Base-by-base conservation (phyloP, 345 rosid species). In the Noccaea bulbosa region DNA sequence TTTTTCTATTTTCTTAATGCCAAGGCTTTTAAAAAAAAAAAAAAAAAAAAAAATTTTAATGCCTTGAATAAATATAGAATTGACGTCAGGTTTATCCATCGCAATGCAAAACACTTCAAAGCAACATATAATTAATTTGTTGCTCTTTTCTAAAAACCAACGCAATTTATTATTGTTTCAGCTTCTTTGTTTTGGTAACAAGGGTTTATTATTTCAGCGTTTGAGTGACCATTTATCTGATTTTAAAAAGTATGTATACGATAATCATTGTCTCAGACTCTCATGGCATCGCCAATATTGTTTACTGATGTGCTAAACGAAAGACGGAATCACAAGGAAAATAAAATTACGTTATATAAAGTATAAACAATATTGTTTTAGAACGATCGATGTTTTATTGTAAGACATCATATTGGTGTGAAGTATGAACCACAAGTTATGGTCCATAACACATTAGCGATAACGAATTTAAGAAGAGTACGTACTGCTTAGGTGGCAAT, bases 71-170 rank as follows among this genome's bases (percentile, higher is more conserved):
- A 22, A 22, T 22, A 22, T 22, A 22, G 24, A 22, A 34, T 34
- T 51, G 15, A 15, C 35, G 56, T 24, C 56, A 27, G 35, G 16
- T 9, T 51, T 27, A 27, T 51, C 15, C 16, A 9, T 51, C 15
- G 10, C 39, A 32, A 53, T 39, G 27, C 16, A 17, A 22, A 32
- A 53, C 59, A 53, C 59, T 53, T 30, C 57, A 30, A 52, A 52
- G 57, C 38, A 52, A 52, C 57, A 30, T 6, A 52, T 52, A 52
- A n/a, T n/a, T n/a, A n/a, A 11, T 30, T 52, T 12, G 40, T 53
- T n/a, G 59, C 39, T 7, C 4, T 53, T 20, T 33, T 33, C 60
- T 54, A 34, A 53, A 53, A 33, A n/a, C 12, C 59, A 53, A 53
- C 59, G 6, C 20, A n/a, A 32, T 27, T 27, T 27, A 27, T 27